Conservation (phyloP, 805 yeast species). For the Isabelozyma gotoi region DNA sequence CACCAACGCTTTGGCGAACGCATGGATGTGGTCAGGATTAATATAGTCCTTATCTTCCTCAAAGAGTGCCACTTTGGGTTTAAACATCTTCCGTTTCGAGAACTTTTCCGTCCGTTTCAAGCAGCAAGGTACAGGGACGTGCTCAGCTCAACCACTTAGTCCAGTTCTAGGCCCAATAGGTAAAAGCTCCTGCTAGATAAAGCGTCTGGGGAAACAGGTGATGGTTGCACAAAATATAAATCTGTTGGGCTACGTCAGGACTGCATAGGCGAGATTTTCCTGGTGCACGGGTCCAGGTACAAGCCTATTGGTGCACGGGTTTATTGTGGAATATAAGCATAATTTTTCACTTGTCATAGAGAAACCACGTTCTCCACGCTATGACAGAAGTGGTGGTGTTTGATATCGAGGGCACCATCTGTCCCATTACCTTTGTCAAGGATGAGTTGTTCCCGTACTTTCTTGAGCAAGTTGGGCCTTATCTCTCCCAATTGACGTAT, state of each 20-base stretch:
- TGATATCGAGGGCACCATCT: slow-evolving; percentile 91
- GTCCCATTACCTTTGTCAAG: slow-evolving; percentile 87
- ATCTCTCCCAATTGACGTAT: slow-evolving; percentile 27
- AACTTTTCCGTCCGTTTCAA: background rate
- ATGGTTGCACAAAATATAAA: background rate
- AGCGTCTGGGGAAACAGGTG: too few relatives aligned
- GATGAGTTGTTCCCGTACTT: slow-evolving; percentile 79
- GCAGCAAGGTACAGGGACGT: too few relatives aligned
- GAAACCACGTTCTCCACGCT: slow-evolving; percentile 1
- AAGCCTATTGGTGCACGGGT: too few relatives aligned
- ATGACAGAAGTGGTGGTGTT: slow-evolving; percentile 39
- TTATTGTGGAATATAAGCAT: too few relatives aligned
- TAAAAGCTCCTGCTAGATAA: too few relatives aligned
- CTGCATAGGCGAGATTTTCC: too few relatives aligned
- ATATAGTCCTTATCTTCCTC: slow-evolving; percentile 29
- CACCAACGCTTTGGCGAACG: slow-evolving; percentile 39
- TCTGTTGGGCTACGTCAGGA: too few relatives aligned
- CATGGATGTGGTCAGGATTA: slow-evolving; percentile 34
- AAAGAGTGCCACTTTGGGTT: slow-evolving; percentile 5
- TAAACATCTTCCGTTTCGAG: too few relatives aligned
- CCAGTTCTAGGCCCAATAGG: background rate
- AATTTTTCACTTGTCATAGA: background rate
- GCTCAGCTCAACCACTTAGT: background rate
- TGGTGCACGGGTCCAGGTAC: background rate
- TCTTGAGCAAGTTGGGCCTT: slow-evolving; percentile 44